Percentiles rank a stretch among this genome's conserved stretches.
Evolutionary conservation across 2,329 filamentous ascomycete genomes (phyloP).

Genomic region (Thermochaetoides dissita): DNA sequence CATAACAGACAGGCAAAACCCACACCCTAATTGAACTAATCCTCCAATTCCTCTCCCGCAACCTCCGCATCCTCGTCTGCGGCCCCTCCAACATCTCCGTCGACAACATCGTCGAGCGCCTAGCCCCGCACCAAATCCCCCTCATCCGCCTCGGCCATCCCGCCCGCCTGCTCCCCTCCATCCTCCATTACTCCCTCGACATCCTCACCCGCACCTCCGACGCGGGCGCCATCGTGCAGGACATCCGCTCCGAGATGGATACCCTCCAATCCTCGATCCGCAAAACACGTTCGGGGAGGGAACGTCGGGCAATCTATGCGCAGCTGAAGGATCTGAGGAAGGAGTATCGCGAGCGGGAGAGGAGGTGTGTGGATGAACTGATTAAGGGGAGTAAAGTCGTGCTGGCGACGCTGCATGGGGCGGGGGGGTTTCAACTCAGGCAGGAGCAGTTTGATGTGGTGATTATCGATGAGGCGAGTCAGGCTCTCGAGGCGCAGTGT

Average conservation of each 20-base stretch:
- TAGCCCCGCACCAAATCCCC: conserved; percentile 70
- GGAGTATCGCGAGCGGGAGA: conserved; percentile 77
- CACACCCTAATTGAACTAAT: conserved; percentile 94
- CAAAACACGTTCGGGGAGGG: conserved; percentile 69
- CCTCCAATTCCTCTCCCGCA: conserved; percentile 66
- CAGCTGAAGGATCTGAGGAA: conserved; percentile 76
- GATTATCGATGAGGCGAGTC: conserved; percentile 89
- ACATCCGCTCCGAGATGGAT: conserved; percentile 87
- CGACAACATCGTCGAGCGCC: conserved; percentile 91
- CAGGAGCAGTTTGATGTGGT: conserved; percentile 81
- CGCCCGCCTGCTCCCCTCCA: conserved; percentile 73
- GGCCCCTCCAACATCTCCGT: conserved; percentile 95
- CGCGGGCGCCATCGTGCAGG: conserved; percentile 74
- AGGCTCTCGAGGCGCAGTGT: conserved; percentile 90
- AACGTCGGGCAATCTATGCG: conserved; percentile 67
- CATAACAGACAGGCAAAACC: conserved; percentile 69
- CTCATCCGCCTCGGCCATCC: conserved; percentile 88
- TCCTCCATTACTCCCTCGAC: conserved; percentile 80
- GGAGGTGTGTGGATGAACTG: conserved; percentile 62
- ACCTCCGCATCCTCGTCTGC: conserved; percentile 73
- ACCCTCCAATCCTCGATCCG: conserved; percentile 75
- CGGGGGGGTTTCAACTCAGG: conserved; percentile 70
- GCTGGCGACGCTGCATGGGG: conserved; percentile 81
- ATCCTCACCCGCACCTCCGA: conserved; percentile 83
- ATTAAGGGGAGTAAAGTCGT: conserved; percentile 72